Conservation (phyloP, 345 rosid species). For the Camelina laxa region DNA sequence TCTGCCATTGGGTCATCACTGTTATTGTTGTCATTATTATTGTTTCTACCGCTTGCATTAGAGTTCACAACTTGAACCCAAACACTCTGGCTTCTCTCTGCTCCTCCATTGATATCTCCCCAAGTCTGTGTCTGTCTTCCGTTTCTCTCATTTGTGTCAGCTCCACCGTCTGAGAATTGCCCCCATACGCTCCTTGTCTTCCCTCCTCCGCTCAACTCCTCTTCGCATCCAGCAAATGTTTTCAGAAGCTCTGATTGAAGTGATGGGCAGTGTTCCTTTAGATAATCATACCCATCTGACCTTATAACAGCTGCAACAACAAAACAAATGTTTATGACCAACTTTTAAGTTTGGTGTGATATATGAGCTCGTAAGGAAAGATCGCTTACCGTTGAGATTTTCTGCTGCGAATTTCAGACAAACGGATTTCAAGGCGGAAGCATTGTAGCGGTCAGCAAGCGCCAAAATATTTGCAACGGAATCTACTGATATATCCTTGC, state of each 20-base stretch:
- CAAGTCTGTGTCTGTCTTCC: conserved; percentile 59
- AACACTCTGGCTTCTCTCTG: conserved; percentile 61
- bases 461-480: conserved; percentile 79
- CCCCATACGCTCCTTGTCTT: conserved; percentile 75
- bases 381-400: conserved; percentile 74
- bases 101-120: conserved; percentile 61
- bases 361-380: conserved; percentile 1
- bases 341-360: background rate
- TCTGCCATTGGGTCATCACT: conserved; percentile 46
- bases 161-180: conserved; percentile 68
- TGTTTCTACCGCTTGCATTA: conserved; percentile 40
- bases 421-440: conserved; percentile 74
- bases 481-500: conserved; percentile 80
- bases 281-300: conserved; percentile 73
- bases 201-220: conserved; percentile 57
- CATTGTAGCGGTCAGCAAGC: conserved; percentile 78
- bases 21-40: conserved; percentile 34
- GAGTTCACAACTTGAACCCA: conserved; percentile 70
- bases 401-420: conserved; percentile 94
- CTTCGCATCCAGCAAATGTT: conserved; percentile 78
- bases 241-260: conserved; percentile 77
- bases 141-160: conserved; percentile 59
- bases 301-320: conserved; percentile 67
- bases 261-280: conserved; percentile 64
- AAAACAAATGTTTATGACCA: conserved; percentile 14